These are phyloP conservation scores for Pestalotiopsis sp. DNA, from an alignment of 2,329 filamentous ascomycete species.

Conservation along the genomic window DNA sequence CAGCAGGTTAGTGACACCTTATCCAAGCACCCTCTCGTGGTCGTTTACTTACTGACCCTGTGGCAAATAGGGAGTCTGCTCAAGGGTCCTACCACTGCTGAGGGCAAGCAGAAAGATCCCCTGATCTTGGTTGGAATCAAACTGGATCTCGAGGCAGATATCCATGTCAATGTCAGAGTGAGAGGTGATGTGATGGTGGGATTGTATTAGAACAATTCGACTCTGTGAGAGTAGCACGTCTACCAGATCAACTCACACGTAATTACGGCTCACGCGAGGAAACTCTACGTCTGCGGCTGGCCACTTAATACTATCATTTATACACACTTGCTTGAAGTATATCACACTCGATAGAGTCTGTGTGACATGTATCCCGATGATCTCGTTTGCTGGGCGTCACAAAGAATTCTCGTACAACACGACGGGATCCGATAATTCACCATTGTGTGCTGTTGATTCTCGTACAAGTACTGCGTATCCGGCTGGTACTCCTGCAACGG, in stretches of 20 bases:
- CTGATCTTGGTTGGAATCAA: constrained; percentile 64
- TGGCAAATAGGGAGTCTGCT: constrained; percentile 50
- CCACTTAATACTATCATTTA: neutral
- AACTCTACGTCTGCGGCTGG: neutral
- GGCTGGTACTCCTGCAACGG: too few species aligned
- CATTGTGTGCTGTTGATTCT: too few species aligned
- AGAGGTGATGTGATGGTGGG: constrained; percentile 64
- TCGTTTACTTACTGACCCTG: neutral
- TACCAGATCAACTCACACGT: neutral
- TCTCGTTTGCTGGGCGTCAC: neutral
- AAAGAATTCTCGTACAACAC: too few species aligned
- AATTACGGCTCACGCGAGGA: neutral
- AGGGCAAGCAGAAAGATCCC: constrained; percentile 59
- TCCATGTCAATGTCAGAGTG: constrained; percentile 62
- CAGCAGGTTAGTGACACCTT: constrained; percentile 12
- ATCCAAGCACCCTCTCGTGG: neutral
- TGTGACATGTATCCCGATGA: neutral
- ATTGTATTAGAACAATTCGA: constrained; percentile 47
- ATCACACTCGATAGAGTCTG: neutral
- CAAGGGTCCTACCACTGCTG: constrained; percentile 58
- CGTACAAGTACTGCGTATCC: too few species aligned
- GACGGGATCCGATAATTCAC: too few species aligned
- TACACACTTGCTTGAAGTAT: neutral
- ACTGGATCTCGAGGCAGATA: constrained; percentile 64
- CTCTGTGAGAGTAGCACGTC: neutral